Conservation (phyloP, 768 basidiomycete species). For the Tricholoma bakamatsutake region DNA sequence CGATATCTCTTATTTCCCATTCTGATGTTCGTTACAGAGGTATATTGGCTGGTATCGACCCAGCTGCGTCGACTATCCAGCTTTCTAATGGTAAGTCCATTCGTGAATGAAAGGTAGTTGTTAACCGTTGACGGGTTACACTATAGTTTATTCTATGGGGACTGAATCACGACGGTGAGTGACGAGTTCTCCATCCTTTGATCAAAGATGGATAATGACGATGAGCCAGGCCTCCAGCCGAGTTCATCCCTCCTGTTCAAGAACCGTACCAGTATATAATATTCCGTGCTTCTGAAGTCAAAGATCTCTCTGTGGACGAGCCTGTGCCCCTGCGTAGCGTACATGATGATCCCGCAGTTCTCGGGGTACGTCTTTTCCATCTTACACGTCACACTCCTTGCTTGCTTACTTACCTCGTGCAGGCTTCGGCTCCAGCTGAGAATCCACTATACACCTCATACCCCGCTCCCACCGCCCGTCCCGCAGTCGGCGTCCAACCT, state of each 20-base stretch:
- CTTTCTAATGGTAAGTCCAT: slow-evolving; percentile 67
- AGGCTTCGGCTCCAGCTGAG: slow-evolving; percentile 4
- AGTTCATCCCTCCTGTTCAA: slow-evolving; percentile 80
- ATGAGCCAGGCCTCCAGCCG: slow-evolving; percentile 50
- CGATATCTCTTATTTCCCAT: slow-evolving; percentile 86
- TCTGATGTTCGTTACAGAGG: slow-evolving; percentile 89
- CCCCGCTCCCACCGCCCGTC: slow-evolving; percentile 18
- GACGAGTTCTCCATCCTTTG: slow-evolving; percentile 40
- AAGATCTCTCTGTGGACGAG: slow-evolving; percentile 83
- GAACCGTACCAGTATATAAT: slow-evolving; percentile 88
- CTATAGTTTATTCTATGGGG: slow-evolving; percentile 77
- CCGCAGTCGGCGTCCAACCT: slow-evolving; percentile 12
- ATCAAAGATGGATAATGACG: background rate
- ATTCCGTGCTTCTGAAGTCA: slow-evolving; percentile 86
- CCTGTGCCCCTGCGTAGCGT: slow-evolving; percentile 54
- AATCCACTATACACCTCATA: slow-evolving; percentile 2
- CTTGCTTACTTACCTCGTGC: background rate
- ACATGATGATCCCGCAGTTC: slow-evolving; percentile 79
- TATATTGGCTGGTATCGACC: slow-evolving; percentile 83
- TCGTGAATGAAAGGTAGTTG: background rate
- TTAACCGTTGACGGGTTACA: slow-evolving; percentile 7
- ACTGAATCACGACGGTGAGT: slow-evolving; percentile 80
- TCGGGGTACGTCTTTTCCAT: slow-evolving; percentile 55
- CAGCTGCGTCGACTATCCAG: slow-evolving; percentile 79
- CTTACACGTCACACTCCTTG: background rate